Evolutionary conservation across 2,329 filamentous ascomycete genomes (phyloP), one percentile per base, ranked within the genome.

Genomic region (Monosporascus sp.): DNA sequence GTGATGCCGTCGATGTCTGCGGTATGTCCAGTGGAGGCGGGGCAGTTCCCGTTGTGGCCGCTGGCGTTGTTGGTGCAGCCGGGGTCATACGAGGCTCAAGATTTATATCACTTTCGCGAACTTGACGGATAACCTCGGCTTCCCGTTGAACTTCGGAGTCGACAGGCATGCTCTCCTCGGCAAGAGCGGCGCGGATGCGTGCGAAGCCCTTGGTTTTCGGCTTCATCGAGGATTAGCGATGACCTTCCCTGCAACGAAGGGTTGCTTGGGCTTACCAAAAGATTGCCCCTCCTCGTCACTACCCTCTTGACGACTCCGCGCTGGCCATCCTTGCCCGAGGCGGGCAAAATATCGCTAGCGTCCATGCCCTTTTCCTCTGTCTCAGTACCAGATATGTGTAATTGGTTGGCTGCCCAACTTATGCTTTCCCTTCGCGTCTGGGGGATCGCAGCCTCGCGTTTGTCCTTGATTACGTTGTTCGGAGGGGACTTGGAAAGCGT

Each of bases 141-240:
- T 99, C 94, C 40, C 91, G 87, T 50, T 89, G 86, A 53, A 91
- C 85, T 70, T 99, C 94, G 43, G 88, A 87, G 63, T 99, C 94
- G 9, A 96, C 78, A 0, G 94, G 94, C 0, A 91, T 85, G 17
- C 84, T 82, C 73, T 99, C 94, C 72, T 99, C 94, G 53, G 89
- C 79, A 1, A 99, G 79, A 3, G 91, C 91, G 8, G 93, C 94
- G 56, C 89, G 85, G 60, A 99, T 96, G 11, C 94, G 87, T 5
- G 92, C 91, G 70, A 99, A 99, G 0, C 88, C 91, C 73, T 96
- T 96, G 1, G 93, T 94, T 77, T 97, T 99, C 14, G 95, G 94
- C 89, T 95, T 60, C 37, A 37, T 18, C 14, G 7, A 43, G 49
- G 37, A 59, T 76, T 58, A 76, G 68, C 55, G 43, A 48, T 6